phyloP scores from a whole-genome alignment of 768 basidiomycete species.

The Coprinopsis marcescibilis region DNA sequence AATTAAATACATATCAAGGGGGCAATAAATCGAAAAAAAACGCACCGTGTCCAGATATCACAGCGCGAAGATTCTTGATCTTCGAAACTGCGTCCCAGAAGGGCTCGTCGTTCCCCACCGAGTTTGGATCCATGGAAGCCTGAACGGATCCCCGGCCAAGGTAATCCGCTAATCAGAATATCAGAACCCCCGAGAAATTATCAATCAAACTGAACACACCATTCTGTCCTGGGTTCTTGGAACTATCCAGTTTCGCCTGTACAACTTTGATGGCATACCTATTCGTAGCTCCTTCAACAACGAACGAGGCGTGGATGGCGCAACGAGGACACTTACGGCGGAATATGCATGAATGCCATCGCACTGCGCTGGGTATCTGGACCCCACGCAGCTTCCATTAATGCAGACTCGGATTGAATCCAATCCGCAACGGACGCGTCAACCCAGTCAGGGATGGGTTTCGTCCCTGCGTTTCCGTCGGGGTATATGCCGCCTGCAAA shows the following conservation, averaged over 20 bases:
- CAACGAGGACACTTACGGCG: conserved; percentile 42
- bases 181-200: not conserved
- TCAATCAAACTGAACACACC: conserved; percentile 20
- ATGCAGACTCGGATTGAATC: conserved; percentile 47
- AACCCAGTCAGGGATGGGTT: conserved; percentile 59
- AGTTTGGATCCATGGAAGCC: conserved; percentile 33
- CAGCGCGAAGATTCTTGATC: conserved; percentile 59
- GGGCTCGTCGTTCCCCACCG: conserved; percentile 41
- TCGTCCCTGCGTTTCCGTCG: conserved; percentile 32
- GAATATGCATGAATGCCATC: conserved; percentile 72
- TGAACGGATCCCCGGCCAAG: conserved; percentile 59
- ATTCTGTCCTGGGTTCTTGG: conserved; percentile 38
- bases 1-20: not conserved
- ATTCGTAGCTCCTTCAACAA: not conserved
- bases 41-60: conserved; percentile 68
- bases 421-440: conserved; percentile 56
- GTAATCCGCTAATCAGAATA: conserved; percentile 38
- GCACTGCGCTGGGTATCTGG: conserved; percentile 45
- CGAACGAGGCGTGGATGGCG: not conserved
- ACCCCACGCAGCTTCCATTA: conserved; percentile 59
- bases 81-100: conserved; percentile 64
- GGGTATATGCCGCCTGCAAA: conserved; percentile 44
- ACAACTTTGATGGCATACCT: conserved; percentile 34
- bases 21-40: conserved; percentile 3
- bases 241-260: conserved; percentile 29